Conservation (phyloP, 140 eudicot species). For the Erigeron philadelphicus region DNA sequence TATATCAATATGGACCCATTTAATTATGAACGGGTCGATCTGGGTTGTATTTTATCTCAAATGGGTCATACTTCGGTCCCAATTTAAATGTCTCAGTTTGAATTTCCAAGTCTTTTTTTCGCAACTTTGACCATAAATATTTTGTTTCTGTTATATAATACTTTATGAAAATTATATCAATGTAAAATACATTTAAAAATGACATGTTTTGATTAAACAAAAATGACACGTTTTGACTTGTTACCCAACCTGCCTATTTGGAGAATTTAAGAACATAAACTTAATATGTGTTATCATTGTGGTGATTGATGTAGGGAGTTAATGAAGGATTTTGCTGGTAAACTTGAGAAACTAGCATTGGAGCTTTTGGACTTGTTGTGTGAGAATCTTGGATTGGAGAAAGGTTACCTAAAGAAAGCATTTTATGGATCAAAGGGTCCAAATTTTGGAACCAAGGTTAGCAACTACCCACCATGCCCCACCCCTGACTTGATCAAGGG, state of each 20-base stretch:
- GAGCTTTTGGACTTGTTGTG: conserved; percentile 62
- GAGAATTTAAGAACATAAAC: neutral
- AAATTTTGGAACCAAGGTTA: conserved; percentile 73
- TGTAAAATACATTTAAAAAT: too few species aligned
- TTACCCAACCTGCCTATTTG: neutral
- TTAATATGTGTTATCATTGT: neutral
- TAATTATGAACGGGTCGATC: neutral
- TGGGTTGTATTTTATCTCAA: neutral
- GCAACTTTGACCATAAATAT: too few species aligned
- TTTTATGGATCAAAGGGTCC: conserved; percentile 69
- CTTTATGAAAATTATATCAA: too few species aligned
- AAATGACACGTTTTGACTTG: neutral
- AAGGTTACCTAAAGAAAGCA: conserved; percentile 69
- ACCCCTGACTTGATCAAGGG: conserved; percentile 75
- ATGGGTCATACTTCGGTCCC: too few species aligned
- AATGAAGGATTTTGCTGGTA: conserved; percentile 63
- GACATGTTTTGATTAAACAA: neutral
- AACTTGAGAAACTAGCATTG: conserved; percentile 62
- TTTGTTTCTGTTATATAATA: too few species aligned
- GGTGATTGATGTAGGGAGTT: conserved; percentile 41
- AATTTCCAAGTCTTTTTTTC: too few species aligned
- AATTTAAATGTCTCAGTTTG: too few species aligned
- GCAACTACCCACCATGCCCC: conserved; percentile 87
- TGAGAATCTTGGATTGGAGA: conserved; percentile 76
- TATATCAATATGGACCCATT: neutral